Base-by-base conservation (phyloP, 352 stramenopile genomes). In the Pythium dissimile region DNA sequence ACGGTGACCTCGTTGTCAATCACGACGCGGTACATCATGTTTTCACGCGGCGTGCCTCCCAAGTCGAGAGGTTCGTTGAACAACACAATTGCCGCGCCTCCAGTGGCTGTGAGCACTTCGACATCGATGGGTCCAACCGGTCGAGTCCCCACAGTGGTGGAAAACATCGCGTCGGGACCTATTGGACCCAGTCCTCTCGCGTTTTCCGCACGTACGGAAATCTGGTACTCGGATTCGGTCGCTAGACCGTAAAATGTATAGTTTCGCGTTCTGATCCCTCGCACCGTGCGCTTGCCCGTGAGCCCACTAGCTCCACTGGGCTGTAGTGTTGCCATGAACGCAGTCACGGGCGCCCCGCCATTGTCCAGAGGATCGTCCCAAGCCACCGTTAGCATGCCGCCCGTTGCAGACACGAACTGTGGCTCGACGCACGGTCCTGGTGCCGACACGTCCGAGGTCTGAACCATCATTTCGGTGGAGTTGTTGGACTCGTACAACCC, bases 31-130 rank as follows among this genome's bases (percentile, higher is more conserved):
- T 88, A 90, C 3, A 69, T 34, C 55, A 90, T 75, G 8, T 73
- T 42, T 18, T 42, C 62, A 1, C 61, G 45, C 11, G 26, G 26
- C 2, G 63, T 69, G 15, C 80, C 80, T 6, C 80, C 80, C 8
- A 87, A 44, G 41, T 90, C 80, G 0, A 69, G 35, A 0, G 80
- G 80, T 10, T 83, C 72, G n/a, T 73, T 70, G 54, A 90, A 86
- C 2, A 48, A 52, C 21, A 90, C 72, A 18, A 54, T 11, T 4
- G 69, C 72, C 23, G 75, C 80, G 6, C 80, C 80, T 10, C 80
- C 77, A 0, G 72, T 88, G 41, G 6, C 62, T 15, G 2, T 80
- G 42, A 21, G 20, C 0, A 58, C 31, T 1, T 16, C 58, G 11
- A 85, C 68, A 0, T 50, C 27, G 12, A 85, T 78, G 3, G 44